Evolutionary conservation across 2,329 filamentous ascomycete genomes (phyloP).

Genomic region (Metarhizium sp.): DNA sequence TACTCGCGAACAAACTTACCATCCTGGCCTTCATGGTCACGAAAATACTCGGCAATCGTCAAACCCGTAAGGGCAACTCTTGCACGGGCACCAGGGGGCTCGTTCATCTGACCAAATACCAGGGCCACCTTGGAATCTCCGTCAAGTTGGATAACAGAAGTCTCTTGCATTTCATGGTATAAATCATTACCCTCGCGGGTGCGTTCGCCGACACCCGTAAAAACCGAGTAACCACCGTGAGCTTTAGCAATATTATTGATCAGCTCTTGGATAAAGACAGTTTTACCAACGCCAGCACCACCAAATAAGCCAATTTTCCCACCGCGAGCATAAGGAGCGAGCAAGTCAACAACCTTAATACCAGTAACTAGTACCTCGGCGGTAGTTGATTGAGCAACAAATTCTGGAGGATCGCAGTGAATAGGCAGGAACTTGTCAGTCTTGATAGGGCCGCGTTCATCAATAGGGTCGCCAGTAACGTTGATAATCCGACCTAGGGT

Average conservation of each 20-base stretch:
- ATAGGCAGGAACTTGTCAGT: slow-evolving; percentile 78
- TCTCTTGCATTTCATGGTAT: slow-evolving; percentile 99
- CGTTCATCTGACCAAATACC: slow-evolving; percentile 99
- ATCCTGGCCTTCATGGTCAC: slow-evolving; percentile 71
- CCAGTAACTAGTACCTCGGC: slow-evolving; percentile 96
- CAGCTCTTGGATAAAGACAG: slow-evolving; percentile 99
- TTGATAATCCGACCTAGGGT: slow-evolving; percentile 99
- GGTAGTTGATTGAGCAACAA: slow-evolving; percentile 89
- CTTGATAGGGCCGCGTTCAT: slow-evolving; percentile 98
- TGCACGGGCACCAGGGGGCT: slow-evolving; percentile 98
- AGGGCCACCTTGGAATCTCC: slow-evolving; percentile 99
- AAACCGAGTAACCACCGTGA: slow-evolving; percentile 99
- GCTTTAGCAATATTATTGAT: slow-evolving; percentile 99
- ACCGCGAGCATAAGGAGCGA: slow-evolving; percentile 99
- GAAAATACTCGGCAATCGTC: slow-evolving; percentile 77
- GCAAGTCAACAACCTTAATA: slow-evolving; percentile 99
- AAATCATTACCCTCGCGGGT: slow-evolving; percentile 99
- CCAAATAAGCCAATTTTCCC: slow-evolving; percentile 99
- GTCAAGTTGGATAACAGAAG: slow-evolving; percentile 97
- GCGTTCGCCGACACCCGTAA: slow-evolving; percentile 99
- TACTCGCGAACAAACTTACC: slow-evolving; percentile 18
- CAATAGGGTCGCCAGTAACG: slow-evolving; percentile 99
- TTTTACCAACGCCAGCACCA: slow-evolving; percentile 99
- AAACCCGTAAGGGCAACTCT: slow-evolving; percentile 95
- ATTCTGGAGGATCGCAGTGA: slow-evolving; percentile 86